Evolutionary conservation across 1,284 basidiomycete species (phyloP), one percentile per base, ranked within the genome.

Genomic region (Trichosporon faecale): DNA sequence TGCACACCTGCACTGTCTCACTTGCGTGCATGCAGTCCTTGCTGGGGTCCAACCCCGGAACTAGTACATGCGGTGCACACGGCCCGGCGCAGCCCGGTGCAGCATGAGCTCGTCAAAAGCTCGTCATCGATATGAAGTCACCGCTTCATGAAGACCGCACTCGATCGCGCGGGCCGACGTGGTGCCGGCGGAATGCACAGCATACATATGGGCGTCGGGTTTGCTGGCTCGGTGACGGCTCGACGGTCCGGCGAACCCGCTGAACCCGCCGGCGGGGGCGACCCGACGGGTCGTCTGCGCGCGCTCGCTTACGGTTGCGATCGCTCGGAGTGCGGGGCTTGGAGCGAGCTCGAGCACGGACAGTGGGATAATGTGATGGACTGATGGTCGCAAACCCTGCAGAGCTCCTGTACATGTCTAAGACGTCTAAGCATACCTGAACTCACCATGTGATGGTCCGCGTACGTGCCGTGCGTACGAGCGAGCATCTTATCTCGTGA

Each of bases 381-480:
- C n/a, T n/a, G n/a, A n/a, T n/a, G n/a, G n/a, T n/a, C n/a, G n/a
- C 21, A 25, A 49, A 25, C 3, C 49, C 49, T 52, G 49, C 23
- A 11, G 9, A 7, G n/a, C 23, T 25, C 49, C 49, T 52, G 49
- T 21, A 21, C n/a, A 23, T 52, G 49, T 25, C 49, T 52, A 52
- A 52, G 49, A 21, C 25, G 49, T 52, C 49, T 52, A 52, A 52
- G 49, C 49, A 52, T 52, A 52, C 49, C 49, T 52, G 49, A 25
- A 25, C 49, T 52, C 40, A 44, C 40, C 40, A 44, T 52, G 49
- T 52, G 49, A 52, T 23, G 21, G 7, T 21, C n/a, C 8, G 44
- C n/a, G 44, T 37, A n/a, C 21, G 12, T n/a, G n/a, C n/a, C n/a
- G n/a, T n/a, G n/a, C n/a, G n/a, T n/a, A n/a, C n/a, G n/a, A 44